Base-by-base conservation (phyloP, 441 rosid species). In the Jatropha podagrica region DNA sequence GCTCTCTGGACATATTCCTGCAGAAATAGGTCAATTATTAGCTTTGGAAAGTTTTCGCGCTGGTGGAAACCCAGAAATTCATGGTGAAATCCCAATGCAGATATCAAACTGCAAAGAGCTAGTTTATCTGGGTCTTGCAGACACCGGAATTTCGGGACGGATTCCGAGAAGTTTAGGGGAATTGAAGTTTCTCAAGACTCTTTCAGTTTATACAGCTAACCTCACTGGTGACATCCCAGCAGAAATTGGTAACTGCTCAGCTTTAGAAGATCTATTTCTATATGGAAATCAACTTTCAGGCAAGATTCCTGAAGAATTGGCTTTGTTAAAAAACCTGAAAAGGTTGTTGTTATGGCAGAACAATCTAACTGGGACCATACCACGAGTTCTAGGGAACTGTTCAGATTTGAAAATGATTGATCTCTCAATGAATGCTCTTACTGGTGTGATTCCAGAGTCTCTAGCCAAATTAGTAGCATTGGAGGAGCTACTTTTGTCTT, bases 271-370 rank as follows among this genome's bases (percentile, higher is more conserved):
- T 58, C 81, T 91, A 71, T 91, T 89, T 73, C 77, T 91, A 60
- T 89, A 91, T 76, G 88, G 83, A 69, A 91, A 89, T 80, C 83
- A 82, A 75, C 81, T 91, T 59, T 83, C 82, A 15, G 93, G 90
- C 23, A 67, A 60, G 56, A 87, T 91, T 70, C 93, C 96, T 37
- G 79, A 78, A n/a, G 88, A 86, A 81, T 52, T 91, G 67, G 85
- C 85, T 76, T 85, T 65, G 12, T 66, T 89, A 65, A 84, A 78
- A 64, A 80, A 88, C 65, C 91, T 91, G 69, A 82, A 80, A 78
- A 85, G 87, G 81, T 72, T 87, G 80, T 69, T 88, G 17, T 46
- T 91, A 14, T 91, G 96, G 96, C 88, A 87, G 82, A 91, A 91
- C 86, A 81, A 81, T 63, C 77, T 91, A 20, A 76, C 75, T 0